Conservation (phyloP, 148 eudicot genomes). For the Nyssa sinensis region DNA sequence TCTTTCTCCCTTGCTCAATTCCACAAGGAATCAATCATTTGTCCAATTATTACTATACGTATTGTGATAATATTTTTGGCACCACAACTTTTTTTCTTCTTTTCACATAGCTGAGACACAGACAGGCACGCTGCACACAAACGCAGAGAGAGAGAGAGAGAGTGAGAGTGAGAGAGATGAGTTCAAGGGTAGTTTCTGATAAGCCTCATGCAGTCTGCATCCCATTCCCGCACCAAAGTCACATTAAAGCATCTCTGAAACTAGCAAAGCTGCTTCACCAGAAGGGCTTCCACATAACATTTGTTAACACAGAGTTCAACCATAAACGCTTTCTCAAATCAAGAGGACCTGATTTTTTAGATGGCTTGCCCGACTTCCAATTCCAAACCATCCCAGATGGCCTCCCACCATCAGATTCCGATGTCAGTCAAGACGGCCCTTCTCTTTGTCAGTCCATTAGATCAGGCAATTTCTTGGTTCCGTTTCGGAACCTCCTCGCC, state of each 20-base stretch:
- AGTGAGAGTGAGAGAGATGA: neutral
- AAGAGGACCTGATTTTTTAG: neutral
- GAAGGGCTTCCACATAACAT: constrained; percentile 12
- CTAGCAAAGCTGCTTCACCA: constrained; percentile 14
- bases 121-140: no score
- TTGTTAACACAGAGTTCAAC: constrained; percentile 12
- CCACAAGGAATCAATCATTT: no score
- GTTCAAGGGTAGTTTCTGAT: neutral
- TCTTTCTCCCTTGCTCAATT: no score
- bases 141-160: no score
- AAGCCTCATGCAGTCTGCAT: constrained; percentile 12
- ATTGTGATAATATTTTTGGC: no score
- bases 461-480: neutral
- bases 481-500: neutral
- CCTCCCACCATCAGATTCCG: constrained; percentile 1
- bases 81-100: no score
- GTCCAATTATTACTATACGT: no score
- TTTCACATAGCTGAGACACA: no score
- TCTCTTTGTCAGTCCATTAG: constrained; percentile 1
- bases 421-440: constrained; percentile 6
- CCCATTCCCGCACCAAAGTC: constrained; percentile 15
- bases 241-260: constrained; percentile 7
- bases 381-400: constrained; percentile 16
- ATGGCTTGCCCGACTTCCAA: constrained; percentile 1
- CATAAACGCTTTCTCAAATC: constrained; percentile 6